Conservation (phyloP, 2,329 filamentous ascomycete species). For the Apiospora phragmitis region DNA sequence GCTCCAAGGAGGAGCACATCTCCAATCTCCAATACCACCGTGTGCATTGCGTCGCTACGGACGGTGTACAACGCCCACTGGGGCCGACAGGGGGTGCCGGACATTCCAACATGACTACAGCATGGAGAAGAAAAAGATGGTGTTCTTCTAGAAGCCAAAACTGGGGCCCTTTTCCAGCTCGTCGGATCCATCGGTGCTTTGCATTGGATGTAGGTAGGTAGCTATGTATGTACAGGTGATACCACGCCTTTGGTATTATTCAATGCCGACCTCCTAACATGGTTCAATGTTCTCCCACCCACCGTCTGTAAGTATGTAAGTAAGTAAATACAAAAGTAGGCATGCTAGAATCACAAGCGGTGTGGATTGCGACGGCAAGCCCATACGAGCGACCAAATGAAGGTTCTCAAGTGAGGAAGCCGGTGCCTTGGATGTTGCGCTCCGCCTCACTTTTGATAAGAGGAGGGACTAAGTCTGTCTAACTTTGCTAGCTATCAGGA, state of each 20-base stretch:
- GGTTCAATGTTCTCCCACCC: neutral
- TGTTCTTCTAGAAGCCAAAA: slow-evolving; percentile 12
- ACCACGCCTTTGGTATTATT: neutral
- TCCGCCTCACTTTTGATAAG: neutral
- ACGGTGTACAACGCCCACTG: neutral
- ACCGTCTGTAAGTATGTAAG: no score
- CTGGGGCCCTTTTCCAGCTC: slow-evolving; percentile 9
- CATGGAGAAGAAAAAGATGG: slow-evolving; percentile 4
- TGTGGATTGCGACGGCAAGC: neutral
- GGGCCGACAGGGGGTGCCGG: neutral
- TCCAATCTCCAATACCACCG: slow-evolving; percentile 1
- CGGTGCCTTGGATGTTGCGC: slow-evolving; percentile 4
- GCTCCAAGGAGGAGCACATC: neutral
- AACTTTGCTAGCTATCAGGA: neutral
- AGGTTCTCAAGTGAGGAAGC: neutral
- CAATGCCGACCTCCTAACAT: neutral
- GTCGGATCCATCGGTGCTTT: slow-evolving; percentile 12
- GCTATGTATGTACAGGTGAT: neutral
- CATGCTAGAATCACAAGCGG: neutral
- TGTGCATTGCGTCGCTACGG: neutral
- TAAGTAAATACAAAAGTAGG: neutral
- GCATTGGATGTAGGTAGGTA: neutral
- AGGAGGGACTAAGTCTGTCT: neutral
- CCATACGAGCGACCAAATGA: neutral
- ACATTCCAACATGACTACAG: neutral